A percentile compares a stretch with the other conserved stretches of the same genome.
phyloP scores from a whole-genome alignment of 2,329 filamentous ascomycete genomes.

The Stachybotrys echinatus region DNA sequence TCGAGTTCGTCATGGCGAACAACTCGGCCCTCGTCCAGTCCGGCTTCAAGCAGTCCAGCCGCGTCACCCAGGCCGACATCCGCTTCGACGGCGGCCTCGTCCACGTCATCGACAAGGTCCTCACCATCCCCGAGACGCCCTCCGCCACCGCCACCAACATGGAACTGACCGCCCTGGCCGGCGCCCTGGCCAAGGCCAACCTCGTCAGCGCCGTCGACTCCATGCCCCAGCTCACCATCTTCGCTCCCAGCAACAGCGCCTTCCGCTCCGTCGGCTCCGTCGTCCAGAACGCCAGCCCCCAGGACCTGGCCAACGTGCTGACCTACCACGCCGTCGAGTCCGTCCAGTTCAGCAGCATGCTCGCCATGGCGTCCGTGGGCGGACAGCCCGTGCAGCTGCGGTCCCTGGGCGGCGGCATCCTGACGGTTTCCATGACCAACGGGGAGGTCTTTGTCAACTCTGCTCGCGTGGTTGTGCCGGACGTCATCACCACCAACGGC shows the following conservation, averaged over 20 bases:
- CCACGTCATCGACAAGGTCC: neutral
- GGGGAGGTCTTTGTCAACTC: slow-evolving; percentile 26
- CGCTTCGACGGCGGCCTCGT: neutral
- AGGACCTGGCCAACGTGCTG: slow-evolving; percentile 1
- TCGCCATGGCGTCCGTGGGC: neutral
- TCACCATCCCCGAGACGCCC: slow-evolving; percentile 1
- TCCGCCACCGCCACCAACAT: slow-evolving; percentile 1
- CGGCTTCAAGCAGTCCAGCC: slow-evolving; percentile 1
- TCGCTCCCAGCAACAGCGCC: slow-evolving; percentile 1
- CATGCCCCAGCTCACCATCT: neutral
- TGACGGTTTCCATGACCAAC: slow-evolving; percentile 21
- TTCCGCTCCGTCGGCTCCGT: neutral
- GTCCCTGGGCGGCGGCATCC: neutral
- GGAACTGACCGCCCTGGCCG: neutral
- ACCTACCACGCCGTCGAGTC: neutral
- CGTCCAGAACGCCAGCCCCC: neutral
- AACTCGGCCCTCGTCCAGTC: neutral
- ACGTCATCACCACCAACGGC: slow-evolving; percentile 49
- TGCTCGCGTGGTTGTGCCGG: slow-evolving; percentile 40
- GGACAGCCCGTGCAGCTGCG: neutral
- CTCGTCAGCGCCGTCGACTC: neutral
- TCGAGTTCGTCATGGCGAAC: slow-evolving; percentile 1
- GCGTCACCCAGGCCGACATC: slow-evolving; percentile 1
- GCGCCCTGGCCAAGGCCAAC: neutral
- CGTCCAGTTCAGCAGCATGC: neutral